Evolutionary conservation across 1,284 basidiomycete genomes (phyloP).

Genomic region (Leccinum subfulvum): DNA sequence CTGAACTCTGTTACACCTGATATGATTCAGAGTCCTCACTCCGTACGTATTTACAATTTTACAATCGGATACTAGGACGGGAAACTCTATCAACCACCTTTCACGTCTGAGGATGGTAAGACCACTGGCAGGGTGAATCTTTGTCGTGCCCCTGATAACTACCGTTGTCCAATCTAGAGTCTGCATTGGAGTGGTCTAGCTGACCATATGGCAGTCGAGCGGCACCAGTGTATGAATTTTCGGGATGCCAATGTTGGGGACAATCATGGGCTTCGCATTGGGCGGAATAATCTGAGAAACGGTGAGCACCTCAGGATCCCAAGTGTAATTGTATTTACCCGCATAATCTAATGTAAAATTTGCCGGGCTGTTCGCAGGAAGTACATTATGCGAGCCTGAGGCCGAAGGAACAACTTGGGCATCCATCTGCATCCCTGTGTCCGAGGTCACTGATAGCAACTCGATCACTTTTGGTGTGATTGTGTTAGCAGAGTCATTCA

Average conservation of each 20-base stretch:
- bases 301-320: slow-evolving; percentile 1
- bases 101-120: background rate
- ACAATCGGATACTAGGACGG: background rate
- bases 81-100: background rate
- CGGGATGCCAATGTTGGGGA: background rate
- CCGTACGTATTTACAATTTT: background rate
- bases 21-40: background rate
- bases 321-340: slow-evolving; percentile 1
- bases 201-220: background rate
- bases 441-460: slow-evolving; percentile 2
- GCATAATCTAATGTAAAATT: background rate
- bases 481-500: background rate
- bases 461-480: slow-evolving; percentile 11
- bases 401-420: background rate
- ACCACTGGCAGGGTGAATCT: background rate
- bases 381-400: background rate
- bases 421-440: background rate
- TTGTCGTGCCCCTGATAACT: background rate
- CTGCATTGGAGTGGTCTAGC: background rate
- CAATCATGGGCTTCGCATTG: background rate
- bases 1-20: background rate
- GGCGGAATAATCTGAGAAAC: slow-evolving; percentile 2
- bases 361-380: background rate
- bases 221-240: background rate
- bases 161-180: background rate